Conservation (phyloP, 305 asterid species). For the Stenogyne calaminthoides region DNA sequence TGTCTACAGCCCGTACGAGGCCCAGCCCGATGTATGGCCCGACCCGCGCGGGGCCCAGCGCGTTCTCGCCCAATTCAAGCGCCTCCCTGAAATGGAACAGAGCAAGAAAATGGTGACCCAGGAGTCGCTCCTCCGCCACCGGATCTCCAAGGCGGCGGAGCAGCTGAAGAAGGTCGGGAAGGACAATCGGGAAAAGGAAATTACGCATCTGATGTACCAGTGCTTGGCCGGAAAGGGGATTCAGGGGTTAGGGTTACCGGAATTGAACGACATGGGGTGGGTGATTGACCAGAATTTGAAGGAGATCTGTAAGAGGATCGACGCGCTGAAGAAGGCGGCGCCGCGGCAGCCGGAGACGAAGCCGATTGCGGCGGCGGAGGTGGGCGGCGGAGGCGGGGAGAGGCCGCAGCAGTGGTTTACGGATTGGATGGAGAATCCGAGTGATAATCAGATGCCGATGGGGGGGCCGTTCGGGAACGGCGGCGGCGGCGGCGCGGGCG, state of each 20-base stretch:
- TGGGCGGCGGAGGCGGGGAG: slow-evolving; percentile 8
- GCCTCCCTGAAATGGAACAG: slow-evolving; percentile 93
- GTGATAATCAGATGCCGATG: slow-evolving; percentile 34
- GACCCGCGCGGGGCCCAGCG: slow-evolving; percentile 59
- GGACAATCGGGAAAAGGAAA: slow-evolving; percentile 70
- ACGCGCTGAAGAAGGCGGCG: slow-evolving; percentile 40
- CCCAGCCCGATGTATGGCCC: slow-evolving; percentile 81
- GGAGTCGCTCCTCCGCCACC: slow-evolving; percentile 59
- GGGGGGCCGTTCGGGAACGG: slow-evolving; percentile 43
- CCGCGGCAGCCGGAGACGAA: neutral
- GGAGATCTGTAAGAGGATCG: slow-evolving; percentile 67
- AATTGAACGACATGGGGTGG: slow-evolving; percentile 63
- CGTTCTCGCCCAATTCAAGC: slow-evolving; percentile 68
- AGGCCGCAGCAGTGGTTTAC: slow-evolving; percentile 51
- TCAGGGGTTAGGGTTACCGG: slow-evolving; percentile 44
- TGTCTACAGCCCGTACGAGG: slow-evolving; percentile 73
- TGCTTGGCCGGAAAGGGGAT: slow-evolving; percentile 63
- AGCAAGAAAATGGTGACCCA: slow-evolving; percentile 89
- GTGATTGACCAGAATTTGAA: slow-evolving; percentile 60
- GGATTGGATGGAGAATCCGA: slow-evolving; percentile 57
- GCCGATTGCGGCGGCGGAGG: neutral
- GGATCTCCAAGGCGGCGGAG: slow-evolving; percentile 65
- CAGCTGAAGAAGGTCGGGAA: slow-evolving; percentile 63
- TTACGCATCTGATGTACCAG: slow-evolving; percentile 70
- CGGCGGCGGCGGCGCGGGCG: slow-evolving; percentile 21